Evolutionary conservation across 495 filamentous ascomycete species (phyloP), one percentile per base, ranked within the genome.

Genomic region (Ramalina peruviana): DNA sequence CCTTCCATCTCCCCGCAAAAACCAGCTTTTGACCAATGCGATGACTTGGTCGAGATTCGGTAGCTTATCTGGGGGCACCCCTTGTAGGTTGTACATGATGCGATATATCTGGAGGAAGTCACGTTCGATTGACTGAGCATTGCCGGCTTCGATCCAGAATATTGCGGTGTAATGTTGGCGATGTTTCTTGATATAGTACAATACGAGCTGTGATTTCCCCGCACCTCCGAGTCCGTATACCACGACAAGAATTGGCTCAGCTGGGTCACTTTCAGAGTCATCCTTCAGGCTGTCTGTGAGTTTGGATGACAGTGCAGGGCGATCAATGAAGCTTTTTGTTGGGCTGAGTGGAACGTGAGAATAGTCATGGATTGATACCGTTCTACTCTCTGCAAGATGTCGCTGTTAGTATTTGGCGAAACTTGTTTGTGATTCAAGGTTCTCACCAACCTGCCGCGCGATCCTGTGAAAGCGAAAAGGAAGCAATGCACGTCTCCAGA

Each of bases 111-210:
- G 37, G 25, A 41, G 10, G 36, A 40, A 42, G 19, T 50, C 40
- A n/a, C 48, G 53, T 44, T 58, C 56, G 30, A 58, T 20, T 17
- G 56, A 43, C 23, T 55, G 53, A 16, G 51, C 52, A 46, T 40
- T 49, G 12, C 58, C 57, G 13, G 57, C 52, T 49, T 59, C 57
- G 16, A 61, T 48, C 56, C 57, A 61, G 36, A 59, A 57, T 10
- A 36, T 50, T 26, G 56, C 57, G 11, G 42, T 47, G 39, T 61
- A 56, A 12, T 54, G 21, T 1, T 12, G 7, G 12, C 44, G 48
- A 47, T 53, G 43, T 41, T 57, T 50, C 16, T 45, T 41, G 5
- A 56, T 21, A 27, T 57, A 53, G 40, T 41, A 20, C 10, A 59
- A 53, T 1, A 53, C 51, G 15, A 61, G 53, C 48, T 61, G 59